These are phyloP conservation scores for Cryptosporidium bovis DNA, from an alignment of 169 alveolate genomes.

Conservation along the genomic window DNA sequence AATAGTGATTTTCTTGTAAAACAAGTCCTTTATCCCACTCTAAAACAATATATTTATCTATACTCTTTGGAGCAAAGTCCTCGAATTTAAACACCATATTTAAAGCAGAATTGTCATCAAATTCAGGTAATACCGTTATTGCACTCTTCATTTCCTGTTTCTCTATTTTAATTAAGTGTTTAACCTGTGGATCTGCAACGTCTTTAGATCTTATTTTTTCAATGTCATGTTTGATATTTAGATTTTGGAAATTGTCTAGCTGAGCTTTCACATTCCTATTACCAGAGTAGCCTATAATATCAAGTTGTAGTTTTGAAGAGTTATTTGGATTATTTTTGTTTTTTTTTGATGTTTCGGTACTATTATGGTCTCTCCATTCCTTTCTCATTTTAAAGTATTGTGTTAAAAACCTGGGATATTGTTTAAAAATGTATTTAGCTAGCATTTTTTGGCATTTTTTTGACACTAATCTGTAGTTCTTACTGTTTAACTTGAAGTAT, in stretches of 20 bases:
- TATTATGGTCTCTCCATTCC: constrained; percentile 31
- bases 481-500: constrained; percentile 20
- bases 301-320: constrained; percentile 53
- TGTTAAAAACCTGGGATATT: constrained; percentile 53
- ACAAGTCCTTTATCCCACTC: constrained; percentile 12
- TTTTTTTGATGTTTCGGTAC: constrained; percentile 8
- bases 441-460: constrained; percentile 51
- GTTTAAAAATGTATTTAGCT: constrained; percentile 69
- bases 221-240: constrained; percentile 39
- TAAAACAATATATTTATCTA: background rate
- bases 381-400: constrained; percentile 48
- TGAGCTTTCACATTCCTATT: constrained; percentile 47
- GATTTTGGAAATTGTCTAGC: constrained; percentile 23
- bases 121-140: constrained; percentile 30
- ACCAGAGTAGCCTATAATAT: constrained; percentile 59
- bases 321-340: constrained; percentile 31
- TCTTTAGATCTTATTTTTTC: background rate
- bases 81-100: constrained; percentile 10
- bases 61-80: constrained; percentile 1
- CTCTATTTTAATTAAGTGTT: constrained; percentile 54
- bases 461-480: constrained; percentile 39
- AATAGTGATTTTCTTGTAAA: background rate
- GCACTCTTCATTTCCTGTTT: constrained; percentile 7
- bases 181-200: constrained; percentile 17
- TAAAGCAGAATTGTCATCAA: constrained; percentile 11